A percentile compares a stretch with the other conserved stretches of the same genome.
Evolutionary conservation across 1,139 yeast genomes (phyloP).

Genomic region (Pneumocystis sp.): DNA sequence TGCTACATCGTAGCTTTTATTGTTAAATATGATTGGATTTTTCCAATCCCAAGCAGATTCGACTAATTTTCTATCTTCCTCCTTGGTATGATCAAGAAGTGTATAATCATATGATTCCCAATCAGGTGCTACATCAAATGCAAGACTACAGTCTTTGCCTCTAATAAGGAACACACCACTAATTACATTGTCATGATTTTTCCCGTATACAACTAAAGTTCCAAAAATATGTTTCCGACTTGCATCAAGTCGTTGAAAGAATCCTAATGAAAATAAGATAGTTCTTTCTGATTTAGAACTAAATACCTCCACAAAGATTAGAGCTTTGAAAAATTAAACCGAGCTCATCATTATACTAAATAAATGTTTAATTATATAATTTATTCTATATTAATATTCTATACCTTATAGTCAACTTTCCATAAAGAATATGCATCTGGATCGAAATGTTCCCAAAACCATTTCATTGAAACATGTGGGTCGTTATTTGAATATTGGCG

Average conservation of each 20-base stretch:
- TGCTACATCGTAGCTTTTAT: slow-evolving; percentile 43
- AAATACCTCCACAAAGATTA: slow-evolving; percentile 81
- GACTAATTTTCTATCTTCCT: slow-evolving; percentile 53
- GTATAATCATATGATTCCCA: slow-evolving; percentile 75
- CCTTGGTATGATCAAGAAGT: slow-evolving; percentile 52
- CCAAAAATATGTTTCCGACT: slow-evolving; percentile 94
- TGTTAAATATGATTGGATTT: slow-evolving; percentile 44
- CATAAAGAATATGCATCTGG: slow-evolving; percentile 69
- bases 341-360: slow-evolving; percentile 80
- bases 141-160: slow-evolving; percentile 85
- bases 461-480: slow-evolving; percentile 84
- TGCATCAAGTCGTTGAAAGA: slow-evolving; percentile 87
- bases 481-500: slow-evolving; percentile 94
- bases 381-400: not conserved
- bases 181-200: slow-evolving; percentile 96
- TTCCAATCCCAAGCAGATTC: slow-evolving; percentile 80
- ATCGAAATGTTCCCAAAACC: slow-evolving; percentile 96
- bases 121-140: slow-evolving; percentile 98
- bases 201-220: slow-evolving; percentile 87
- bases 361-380: not conserved
- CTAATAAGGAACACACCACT: slow-evolving; percentile 88
- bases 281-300: not conserved
- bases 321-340: slow-evolving; percentile 96
- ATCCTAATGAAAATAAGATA: slow-evolving; percentile 19
- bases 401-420: slow-evolving; percentile 72